These are phyloP conservation scores for Schoenoplectus triqueter DNA, from an alignment of 202 grass and related monocot genomes.

Conservation along the genomic window DNA sequence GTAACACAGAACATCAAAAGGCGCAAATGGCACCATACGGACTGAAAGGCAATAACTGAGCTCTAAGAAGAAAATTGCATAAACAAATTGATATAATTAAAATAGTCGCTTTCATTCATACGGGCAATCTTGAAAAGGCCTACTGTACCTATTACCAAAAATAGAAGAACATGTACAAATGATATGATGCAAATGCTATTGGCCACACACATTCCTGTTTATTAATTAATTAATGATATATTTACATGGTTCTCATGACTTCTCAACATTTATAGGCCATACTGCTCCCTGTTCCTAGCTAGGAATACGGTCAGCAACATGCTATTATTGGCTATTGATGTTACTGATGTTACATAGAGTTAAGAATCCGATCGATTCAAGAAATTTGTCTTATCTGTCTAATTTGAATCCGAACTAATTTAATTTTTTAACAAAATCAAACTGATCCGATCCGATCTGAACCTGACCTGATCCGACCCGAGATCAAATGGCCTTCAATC, in stretches of 20 bases:
- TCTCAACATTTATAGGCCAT: slow-evolving; percentile 32
- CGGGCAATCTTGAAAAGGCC: slow-evolving; percentile 9
- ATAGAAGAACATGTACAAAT: slow-evolving; percentile 7
- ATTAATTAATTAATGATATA: slow-evolving; percentile 27
- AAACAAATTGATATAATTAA: neutral
- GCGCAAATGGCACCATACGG: neutral
- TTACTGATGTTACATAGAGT: neutral
- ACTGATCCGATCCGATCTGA: no score
- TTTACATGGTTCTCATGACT: neutral
- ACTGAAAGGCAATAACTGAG: slow-evolving; percentile 10
- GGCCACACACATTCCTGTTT: neutral
- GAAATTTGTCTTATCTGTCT: no score
- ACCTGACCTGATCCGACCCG: no score
- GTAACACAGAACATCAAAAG: slow-evolving; percentile 4
- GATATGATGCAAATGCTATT: slow-evolving; percentile 16
- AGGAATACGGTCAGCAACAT: slow-evolving; percentile 1
- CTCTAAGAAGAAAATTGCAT: neutral
- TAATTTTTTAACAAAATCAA: no score
- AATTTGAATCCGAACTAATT: no score
- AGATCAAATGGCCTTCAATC: no score
- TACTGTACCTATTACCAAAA: neutral
- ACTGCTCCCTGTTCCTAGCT: slow-evolving; percentile 12
- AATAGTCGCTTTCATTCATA: slow-evolving; percentile 19
- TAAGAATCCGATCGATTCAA: no score
- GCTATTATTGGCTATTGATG: neutral